Evolutionary conservation across 1,284 basidiomycete genomes (phyloP).

Genomic region (Melampsora occidentalis): DNA sequence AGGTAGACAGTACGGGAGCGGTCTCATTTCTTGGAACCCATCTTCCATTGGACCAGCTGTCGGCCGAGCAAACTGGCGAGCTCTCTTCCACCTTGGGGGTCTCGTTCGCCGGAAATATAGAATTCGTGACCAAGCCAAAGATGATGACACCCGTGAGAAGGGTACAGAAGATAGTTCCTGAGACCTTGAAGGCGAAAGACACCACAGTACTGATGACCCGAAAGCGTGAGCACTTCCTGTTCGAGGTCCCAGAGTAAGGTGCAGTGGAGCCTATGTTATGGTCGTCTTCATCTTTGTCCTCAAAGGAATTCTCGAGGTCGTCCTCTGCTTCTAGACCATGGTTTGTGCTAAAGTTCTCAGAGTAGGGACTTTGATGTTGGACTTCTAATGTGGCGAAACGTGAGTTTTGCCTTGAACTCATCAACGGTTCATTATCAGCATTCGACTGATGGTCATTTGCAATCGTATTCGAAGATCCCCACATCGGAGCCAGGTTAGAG

Average conservation of each 20-base stretch:
- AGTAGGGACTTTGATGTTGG: not conserved
- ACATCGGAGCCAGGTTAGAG: not conserved
- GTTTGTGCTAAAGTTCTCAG: not conserved
- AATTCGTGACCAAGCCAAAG: slow-evolving; percentile 1
- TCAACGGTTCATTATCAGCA: not conserved
- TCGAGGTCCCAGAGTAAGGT: not conserved
- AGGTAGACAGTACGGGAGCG: not conserved
- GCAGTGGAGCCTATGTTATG: not conserved
- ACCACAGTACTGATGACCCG: not conserved
- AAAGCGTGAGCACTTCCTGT: not conserved
- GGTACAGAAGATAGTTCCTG: not conserved
- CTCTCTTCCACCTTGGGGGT: not conserved
- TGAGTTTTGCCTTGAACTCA: not conserved
- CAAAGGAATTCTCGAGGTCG: not conserved
- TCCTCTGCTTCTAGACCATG: not conserved
- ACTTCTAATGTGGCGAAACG: not conserved
- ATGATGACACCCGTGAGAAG: not conserved
- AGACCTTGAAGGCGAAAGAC: not conserved
- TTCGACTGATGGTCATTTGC: not conserved
- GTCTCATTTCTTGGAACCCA: not conserved
- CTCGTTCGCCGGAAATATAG: not conserved
- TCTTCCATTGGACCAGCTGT: slow-evolving; percentile 1
- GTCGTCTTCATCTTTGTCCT: not conserved
- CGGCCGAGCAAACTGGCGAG: not conserved
- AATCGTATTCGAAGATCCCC: not conserved